Conservation (phyloP, 2,329 filamentous ascomycete species). For the Aspergillus ustus region DNA sequence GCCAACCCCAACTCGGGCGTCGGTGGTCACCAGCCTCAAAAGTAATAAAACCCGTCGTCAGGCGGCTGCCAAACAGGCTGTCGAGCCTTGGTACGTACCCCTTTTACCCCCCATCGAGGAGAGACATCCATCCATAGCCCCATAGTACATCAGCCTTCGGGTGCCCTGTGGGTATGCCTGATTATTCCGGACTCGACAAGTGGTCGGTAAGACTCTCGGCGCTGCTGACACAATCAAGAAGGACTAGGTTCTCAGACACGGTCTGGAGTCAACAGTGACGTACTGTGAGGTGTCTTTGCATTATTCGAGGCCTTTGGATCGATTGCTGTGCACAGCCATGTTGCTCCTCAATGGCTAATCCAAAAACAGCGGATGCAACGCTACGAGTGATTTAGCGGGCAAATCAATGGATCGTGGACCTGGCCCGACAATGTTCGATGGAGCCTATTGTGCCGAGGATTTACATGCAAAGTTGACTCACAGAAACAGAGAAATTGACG, state of each 20-base stretch:
- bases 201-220: conserved; percentile 22
- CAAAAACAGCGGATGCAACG: conserved; percentile 16
- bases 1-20: conserved; percentile 23
- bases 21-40: conserved; percentile 26
- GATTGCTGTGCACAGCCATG: conserved; percentile 19
- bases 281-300: conserved; percentile 27
- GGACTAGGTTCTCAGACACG: conserved; percentile 22
- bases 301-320: conserved; percentile 20
- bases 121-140: conserved; percentile 2
- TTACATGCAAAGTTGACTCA: conserved; percentile 16
- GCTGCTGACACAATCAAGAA: conserved; percentile 20
- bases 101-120: conserved; percentile 1
- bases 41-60: conserved; percentile 20
- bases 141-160: conserved; percentile 20
- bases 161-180: conserved; percentile 23
- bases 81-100: conserved; percentile 5
- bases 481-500: neutral
- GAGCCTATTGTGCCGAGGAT: conserved; percentile 16
- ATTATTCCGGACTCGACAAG: conserved; percentile 20
- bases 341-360: conserved; percentile 11
- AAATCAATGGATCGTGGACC: conserved; percentile 11
- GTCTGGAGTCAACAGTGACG: conserved; percentile 27
- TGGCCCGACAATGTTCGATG: conserved; percentile 6
- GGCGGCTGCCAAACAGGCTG: conserved; percentile 15
- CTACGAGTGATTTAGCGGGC: conserved; percentile 6